Base-by-base conservation (phyloP, 2,329 filamentous ascomycete genomes). In the Tolypocladium tropicale region DNA sequence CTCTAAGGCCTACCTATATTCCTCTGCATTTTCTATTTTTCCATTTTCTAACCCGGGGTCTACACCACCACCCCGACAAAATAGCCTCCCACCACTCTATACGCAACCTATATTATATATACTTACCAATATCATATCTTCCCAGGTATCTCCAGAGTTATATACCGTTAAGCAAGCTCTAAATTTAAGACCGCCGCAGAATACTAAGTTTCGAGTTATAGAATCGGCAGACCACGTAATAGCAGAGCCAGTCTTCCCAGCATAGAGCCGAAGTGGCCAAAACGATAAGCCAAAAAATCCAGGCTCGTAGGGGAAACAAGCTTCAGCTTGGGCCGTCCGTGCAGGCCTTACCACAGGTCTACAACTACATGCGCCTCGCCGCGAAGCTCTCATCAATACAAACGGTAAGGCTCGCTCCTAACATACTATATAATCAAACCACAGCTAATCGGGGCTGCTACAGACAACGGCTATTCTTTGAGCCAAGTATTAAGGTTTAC, bases 381-480 rank as follows among this genome's bases (percentile, higher is more conserved):
- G 48, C n/a, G 16, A n/a, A 32, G 32, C 32, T 21, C 48, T 50
- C 16, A 50, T 50, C 25, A 50, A 50, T 50, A 7, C 14, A 30
- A 50, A 50, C n/a, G 28, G 48, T 50, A 50, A 50, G 48, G 32
- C 25, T 48, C 43, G n/a, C n/a, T n/a, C 21, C 43, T 33, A 33
- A 5, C 9, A 39, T 30, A 18, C 48, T 14, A 33, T 33, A 9
- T 50, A 33, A 50, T 11, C 6, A 39, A 39, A 39, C 10, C 18
- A 39, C 7, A 39, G 21, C n/a, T 21, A 9, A 39, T n/a, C 18
- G 37, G n/a, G 18, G 37, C 30, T 32, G 14, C 28, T 50, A 34
- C 16, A 57, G 56, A 57, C 25, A 57, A 55, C 33, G 56, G 53
- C 21, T 57, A 57, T 41, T 55, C 56, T 43, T 51, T 55, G 11